Evolutionary conservation across 495 filamentous ascomycete species (phyloP).

Genomic region (Penicillium fimorum): DNA sequence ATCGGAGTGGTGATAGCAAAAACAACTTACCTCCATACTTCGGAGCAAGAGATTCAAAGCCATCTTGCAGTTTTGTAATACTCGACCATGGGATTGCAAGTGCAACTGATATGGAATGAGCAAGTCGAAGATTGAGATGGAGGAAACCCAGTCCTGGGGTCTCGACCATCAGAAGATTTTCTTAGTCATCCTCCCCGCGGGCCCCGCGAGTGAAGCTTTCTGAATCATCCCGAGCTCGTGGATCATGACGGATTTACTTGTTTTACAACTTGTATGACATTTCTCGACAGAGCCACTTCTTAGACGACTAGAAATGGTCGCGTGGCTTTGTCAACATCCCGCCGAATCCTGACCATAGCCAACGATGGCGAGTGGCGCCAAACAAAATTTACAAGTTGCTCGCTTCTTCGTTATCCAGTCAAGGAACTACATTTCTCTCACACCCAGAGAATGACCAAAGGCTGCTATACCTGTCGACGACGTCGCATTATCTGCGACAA

Average conservation of each 20-base stretch:
- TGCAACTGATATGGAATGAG: neutral
- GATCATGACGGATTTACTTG: neutral
- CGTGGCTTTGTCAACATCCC: conserved; percentile 10
- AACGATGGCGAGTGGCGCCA: conserved; percentile 29
- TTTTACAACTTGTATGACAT: neutral
- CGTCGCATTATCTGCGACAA: conserved; percentile 59
- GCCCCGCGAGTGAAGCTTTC: conserved; percentile 7
- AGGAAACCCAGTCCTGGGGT: neutral
- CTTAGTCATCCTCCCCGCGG: conserved; percentile 9
- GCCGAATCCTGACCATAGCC: conserved; percentile 16
- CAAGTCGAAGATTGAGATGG: neutral
- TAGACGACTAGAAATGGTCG: conserved; percentile 16
- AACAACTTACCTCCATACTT: conserved; percentile 23
- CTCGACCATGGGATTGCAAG: neutral
- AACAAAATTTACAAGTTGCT: conserved; percentile 17
- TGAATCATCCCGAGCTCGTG: conserved; percentile 1
- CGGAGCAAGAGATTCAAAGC: conserved; percentile 22
- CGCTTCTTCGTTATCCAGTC: conserved; percentile 15
- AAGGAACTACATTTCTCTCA: conserved; percentile 15
- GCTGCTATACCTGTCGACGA: conserved; percentile 51
- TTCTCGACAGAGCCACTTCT: neutral
- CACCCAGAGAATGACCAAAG: conserved; percentile 43
- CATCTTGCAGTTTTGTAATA: conserved; percentile 16
- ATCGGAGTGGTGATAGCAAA: neutral
- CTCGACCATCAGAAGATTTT: conserved; percentile 1